Conservation (phyloP, 2,329 filamentous ascomycete genomes). For the Paramyrothecium sp. region DNA sequence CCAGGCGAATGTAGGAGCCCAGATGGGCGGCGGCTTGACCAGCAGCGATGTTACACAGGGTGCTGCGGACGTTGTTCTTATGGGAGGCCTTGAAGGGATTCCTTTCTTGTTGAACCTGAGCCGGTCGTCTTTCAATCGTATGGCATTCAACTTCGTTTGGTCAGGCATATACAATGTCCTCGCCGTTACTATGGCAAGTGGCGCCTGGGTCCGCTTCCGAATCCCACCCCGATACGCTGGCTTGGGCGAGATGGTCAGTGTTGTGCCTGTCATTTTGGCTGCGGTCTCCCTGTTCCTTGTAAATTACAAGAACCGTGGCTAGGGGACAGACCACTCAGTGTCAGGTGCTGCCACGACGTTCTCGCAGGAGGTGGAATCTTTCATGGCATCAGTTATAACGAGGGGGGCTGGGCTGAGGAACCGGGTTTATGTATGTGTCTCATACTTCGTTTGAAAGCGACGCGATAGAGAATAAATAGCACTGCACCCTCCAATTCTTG, state of each 20-base stretch:
- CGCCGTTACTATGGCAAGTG: conserved; percentile 59
- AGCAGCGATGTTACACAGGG: conserved; percentile 52
- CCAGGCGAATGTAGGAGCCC: conserved; percentile 58
- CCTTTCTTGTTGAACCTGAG: conserved; percentile 49
- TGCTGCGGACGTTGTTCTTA: conserved; percentile 57
- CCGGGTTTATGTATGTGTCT: too few species aligned
- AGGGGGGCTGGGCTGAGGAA: too few species aligned
- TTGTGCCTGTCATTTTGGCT: conserved; percentile 55
- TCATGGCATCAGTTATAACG: too few species aligned
- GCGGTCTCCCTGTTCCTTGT: conserved; percentile 24
- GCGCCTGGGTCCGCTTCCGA: conserved; percentile 53
- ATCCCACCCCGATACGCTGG: conserved; percentile 53
- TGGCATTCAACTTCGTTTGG: conserved; percentile 64
- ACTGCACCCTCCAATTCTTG: too few species aligned
- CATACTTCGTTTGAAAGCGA: too few species aligned
- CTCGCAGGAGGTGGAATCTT: too few species aligned
- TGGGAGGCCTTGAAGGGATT: conserved; percentile 50
- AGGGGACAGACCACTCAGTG: too few species aligned
- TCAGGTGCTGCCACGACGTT: too few species aligned
- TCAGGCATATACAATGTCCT: conserved; percentile 60
- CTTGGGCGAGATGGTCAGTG: conserved; percentile 63
- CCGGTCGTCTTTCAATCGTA: conserved; percentile 32
- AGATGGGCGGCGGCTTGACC: conserved; percentile 45
- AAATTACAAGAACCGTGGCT: too few species aligned
- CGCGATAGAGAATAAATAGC: too few species aligned